A percentile compares a stretch with the other conserved stretches of the same genome.
phyloP scores from a whole-genome alignment of 2,329 filamentous ascomycete genomes.

The Fusarium citri region DNA sequence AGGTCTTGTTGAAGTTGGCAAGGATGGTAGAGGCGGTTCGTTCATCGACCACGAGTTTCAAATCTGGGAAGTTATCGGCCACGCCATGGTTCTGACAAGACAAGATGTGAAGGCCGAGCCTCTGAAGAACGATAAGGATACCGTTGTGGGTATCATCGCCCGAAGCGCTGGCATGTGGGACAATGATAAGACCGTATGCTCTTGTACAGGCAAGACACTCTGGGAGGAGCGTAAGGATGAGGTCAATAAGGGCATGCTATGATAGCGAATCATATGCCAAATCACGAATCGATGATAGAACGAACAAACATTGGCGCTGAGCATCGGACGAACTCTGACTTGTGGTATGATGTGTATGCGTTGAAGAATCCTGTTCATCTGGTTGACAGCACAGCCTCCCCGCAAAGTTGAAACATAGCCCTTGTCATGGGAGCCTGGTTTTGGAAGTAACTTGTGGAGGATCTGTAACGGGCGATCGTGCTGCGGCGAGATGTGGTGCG shows the following conservation, averaged over 20 bases:
- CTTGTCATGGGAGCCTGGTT: conserved; percentile 10
- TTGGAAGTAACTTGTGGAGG: conserved; percentile 24
- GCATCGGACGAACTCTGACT: conserved; percentile 17
- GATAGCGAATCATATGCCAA: conserved; percentile 48
- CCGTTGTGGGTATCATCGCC: conserved; percentile 92
- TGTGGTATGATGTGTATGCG: conserved; percentile 32
- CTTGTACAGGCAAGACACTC: conserved; percentile 96
- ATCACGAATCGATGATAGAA: conserved; percentile 7
- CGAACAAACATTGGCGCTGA: conserved; percentile 20
- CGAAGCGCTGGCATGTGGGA: conserved; percentile 98
- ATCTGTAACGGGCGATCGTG: conserved; percentile 24
- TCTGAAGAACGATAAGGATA: conserved; percentile 82
- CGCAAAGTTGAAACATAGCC: conserved; percentile 38
- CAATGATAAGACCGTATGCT: conserved; percentile 98
- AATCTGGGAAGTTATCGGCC: conserved; percentile 96
- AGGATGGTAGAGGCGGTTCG: conserved; percentile 79
- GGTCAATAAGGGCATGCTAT: conserved; percentile 90
- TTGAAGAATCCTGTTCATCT: conserved; percentile 14
- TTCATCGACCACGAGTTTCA: conserved; percentile 86
- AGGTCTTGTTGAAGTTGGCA: conserved; percentile 79
- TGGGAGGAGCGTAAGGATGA: conserved; percentile 97
- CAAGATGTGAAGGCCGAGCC: conserved; percentile 65
- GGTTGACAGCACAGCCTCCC: conserved; percentile 11
- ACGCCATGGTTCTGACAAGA: conserved; percentile 86
- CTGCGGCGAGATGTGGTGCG: conserved; percentile 40